Evolutionary conservation across 768 basidiomycete species (phyloP), one percentile per base, ranked within the genome.

Genomic region (Auriculariales sp.): DNA sequence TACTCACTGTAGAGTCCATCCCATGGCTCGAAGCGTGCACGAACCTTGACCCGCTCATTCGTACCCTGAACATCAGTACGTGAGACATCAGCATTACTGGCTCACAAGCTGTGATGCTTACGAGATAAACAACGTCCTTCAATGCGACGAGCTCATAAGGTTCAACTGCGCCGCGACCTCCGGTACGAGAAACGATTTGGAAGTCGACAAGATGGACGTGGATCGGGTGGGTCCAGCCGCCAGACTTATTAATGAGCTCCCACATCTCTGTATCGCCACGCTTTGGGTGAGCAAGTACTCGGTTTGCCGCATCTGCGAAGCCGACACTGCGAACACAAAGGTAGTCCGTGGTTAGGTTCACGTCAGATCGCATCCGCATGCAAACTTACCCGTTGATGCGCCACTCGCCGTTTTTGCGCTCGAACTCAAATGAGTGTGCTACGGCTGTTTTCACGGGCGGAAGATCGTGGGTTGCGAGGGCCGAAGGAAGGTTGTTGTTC

Each of bases 141-240:
- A 44, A 19, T 5, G 39, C 39, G 22, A 44, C 39, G 17, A 11
- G 17, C 39, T 44, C 39, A 25, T 44, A 44, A 19, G 12, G 12
- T 19, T 44, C 39, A 24, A 44, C 39, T 10, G 19, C 14, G 14
- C 39, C 39, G 15, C 39, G 39, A 7, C 39, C 39, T 5, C 39
- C 39, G 19, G 14, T 44, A 25, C 39, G 39, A 5, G 39, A 12
- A 19, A 44, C 12, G 39, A 44, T 44, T 24, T 44, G 39, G 39
- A 44, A 44, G 39, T 44, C 39, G 15, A 44, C 39, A 25, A 44
- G 39, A 44, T 44, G 39, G 22, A 44, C 19, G 39, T 44, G 39
- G 22, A 44, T 44, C 6, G 39, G 39, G 39, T 44, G 39, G 22
- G 39, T 24, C 39, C 39, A 44, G 39, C 39, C 39, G 17, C 39